Evolutionary conservation across 345 rosid genomes (phyloP).

Genomic region (Acer campestre): DNA sequence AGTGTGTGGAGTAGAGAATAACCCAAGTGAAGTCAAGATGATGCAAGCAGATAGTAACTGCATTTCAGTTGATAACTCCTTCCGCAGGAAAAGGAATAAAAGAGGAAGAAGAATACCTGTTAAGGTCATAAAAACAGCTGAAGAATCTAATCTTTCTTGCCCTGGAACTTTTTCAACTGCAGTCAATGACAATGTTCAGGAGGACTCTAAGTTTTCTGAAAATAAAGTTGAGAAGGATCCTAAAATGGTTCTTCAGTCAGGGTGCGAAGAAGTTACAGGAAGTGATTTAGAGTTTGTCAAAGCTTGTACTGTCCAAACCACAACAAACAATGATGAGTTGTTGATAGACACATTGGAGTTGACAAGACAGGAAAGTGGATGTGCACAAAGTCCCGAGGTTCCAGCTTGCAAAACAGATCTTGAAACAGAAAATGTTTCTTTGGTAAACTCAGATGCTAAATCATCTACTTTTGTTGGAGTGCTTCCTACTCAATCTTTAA

Average conservation of each 20-base stretch:
- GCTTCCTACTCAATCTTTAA: constrained; percentile 30
- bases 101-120: constrained; percentile 24
- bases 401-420: constrained; percentile 28
- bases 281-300: constrained; percentile 21
- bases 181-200: constrained; percentile 19
- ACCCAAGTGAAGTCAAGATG: constrained; percentile 26
- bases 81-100: constrained; percentile 47
- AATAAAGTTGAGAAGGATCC: constrained; percentile 29
- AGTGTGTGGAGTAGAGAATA: constrained; percentile 27
- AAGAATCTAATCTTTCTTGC: constrained; percentile 21
- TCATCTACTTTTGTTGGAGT: constrained; percentile 39
- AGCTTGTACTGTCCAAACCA: constrained; percentile 20
- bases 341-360: constrained; percentile 26
- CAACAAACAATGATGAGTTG: constrained; percentile 22
- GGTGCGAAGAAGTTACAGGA: constrained; percentile 24
- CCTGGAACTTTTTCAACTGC: constrained; percentile 11
- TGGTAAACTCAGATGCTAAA: constrained; percentile 27
- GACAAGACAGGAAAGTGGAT: constrained; percentile 33
- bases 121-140: constrained; percentile 19
- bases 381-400: constrained; percentile 33
- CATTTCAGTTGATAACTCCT: constrained; percentile 21
- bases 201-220: constrained; percentile 24
- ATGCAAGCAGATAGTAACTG: constrained; percentile 17
- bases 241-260: constrained; percentile 27
- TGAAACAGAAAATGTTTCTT: constrained; percentile 20